phyloP scores from a whole-genome alignment of 352 stramenopile genomes.

The Globisporangium nagaii region DNA sequence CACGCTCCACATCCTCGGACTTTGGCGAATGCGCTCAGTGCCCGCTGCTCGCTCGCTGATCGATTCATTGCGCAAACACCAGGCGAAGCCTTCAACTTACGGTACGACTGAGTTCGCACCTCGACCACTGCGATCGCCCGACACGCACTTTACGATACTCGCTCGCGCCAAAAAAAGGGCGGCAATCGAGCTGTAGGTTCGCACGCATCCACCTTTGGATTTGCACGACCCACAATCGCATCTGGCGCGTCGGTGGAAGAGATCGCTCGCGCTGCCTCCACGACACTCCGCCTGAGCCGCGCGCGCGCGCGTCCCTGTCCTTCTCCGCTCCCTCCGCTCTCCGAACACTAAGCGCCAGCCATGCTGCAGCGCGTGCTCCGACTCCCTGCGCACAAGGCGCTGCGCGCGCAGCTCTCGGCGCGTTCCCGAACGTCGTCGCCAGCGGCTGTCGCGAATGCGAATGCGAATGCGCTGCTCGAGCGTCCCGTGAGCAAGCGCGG shows the following conservation, averaged over 20 bases:
- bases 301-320: neutral
- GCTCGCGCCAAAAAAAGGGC: neutral
- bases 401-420: constrained; percentile 4
- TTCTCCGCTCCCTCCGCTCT: neutral
- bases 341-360: too few relatives aligned
- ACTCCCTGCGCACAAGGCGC: constrained; percentile 10
- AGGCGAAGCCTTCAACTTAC: neutral
- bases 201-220: too few relatives aligned
- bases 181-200: too few relatives aligned
- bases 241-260: too few relatives aligned
- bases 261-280: too few relatives aligned
- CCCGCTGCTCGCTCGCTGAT: neutral
- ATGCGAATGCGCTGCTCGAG: neutral
- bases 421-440: neutral
- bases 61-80: constrained; percentile 3
- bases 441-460: neutral
- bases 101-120: neutral
- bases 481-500: constrained; percentile 10
- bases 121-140: neutral
- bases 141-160: constrained; percentile 2
- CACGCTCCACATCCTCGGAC: too few relatives aligned
- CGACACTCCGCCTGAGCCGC: neutral
- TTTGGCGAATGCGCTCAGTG: neutral
- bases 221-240: too few relatives aligned
- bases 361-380: constrained; percentile 20